Conservation (phyloP, 2,329 filamentous ascomycete species). For the Botryotinia convoluta region DNA sequence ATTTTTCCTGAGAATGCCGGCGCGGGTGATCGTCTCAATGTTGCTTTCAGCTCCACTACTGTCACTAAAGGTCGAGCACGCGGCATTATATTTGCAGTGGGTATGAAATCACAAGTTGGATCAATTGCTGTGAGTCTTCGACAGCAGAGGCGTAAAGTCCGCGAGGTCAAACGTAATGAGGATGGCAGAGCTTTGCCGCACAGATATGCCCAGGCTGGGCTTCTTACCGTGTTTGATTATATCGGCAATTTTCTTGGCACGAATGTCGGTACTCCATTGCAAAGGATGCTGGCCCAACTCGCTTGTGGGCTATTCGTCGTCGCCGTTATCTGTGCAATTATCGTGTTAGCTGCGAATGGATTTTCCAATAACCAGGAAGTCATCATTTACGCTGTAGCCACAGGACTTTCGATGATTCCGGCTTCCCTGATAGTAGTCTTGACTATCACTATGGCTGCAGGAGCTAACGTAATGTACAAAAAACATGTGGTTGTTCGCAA, state of each 20-base stretch:
- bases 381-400: conserved; percentile 62
- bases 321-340: conserved; percentile 62
- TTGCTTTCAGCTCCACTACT: conserved; percentile 60
- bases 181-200: conserved; percentile 49
- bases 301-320: conserved; percentile 61
- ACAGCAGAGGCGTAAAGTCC: conserved; percentile 47
- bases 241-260: conserved; percentile 61
- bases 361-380: conserved; percentile 52
- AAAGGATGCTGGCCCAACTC: conserved; percentile 62
- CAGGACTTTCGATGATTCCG: conserved; percentile 59
- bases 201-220: conserved; percentile 43
- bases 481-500: conserved; percentile 57
- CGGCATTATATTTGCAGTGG: conserved; percentile 59
- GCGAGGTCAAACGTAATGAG: conserved; percentile 48
- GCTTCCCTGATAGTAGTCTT: conserved; percentile 62
- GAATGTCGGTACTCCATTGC: conserved; percentile 64
- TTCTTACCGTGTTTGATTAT: conserved; percentile 50
- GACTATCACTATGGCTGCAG: conserved; percentile 65
- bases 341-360: conserved; percentile 60
- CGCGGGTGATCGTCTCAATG: conserved; percentile 59
- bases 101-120: conserved; percentile 61
- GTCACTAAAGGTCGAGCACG: conserved; percentile 60
- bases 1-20: conserved; percentile 42
- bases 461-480: conserved; percentile 56
- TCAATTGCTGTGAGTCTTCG: conserved; percentile 61